Base-by-base conservation (phyloP, 495 filamentous ascomycete species). In the Cenococcum geophilum region DNA sequence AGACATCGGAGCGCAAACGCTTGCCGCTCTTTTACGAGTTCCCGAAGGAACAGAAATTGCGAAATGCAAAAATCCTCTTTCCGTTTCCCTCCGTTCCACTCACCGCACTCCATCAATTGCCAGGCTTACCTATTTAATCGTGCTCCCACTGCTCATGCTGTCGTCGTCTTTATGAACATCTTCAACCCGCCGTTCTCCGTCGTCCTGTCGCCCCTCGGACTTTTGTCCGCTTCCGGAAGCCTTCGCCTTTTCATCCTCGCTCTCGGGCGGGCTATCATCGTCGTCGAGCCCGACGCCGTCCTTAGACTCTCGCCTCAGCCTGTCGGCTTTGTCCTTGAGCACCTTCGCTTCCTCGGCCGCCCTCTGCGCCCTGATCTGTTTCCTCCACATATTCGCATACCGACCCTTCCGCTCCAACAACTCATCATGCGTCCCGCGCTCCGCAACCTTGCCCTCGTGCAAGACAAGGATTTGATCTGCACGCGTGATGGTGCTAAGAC, bases 391-490 rank as follows among this genome's bases (percentile, higher is more conserved):
- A 60, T 82, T 86, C 20, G 87, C 83, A 68, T 98, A 98, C 37
- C 86, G 80, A 25, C 90, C 91, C 34, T 87, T 87, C 63, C 81
- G 72, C 4, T 82, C 85, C 1, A 97, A 78, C 1, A 98, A 80
- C 63, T 95, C 84, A 45, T 90, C 80, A 70, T 98, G 93, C 4
- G 88, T 95, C 32, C 93, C 93, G 20, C 81, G 80, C 76, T 98
- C 93, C 2, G 80, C 82, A 20, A 98, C 89, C 60, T 81, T 82
- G 34, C 93, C 93, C 64, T 87, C 83, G 66, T 92, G 85, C 10
- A 98, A 76, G n/a, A 96, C 91, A 37, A 97, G 77, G 63, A 98
- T 98, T 65, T 95, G 93, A 69, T 97, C 90, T 45, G 95, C 93
- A 47, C 85, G 87, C 0, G 89, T 93, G 74, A 98, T 96, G 6